Evolutionary conservation across 495 filamentous ascomycete species (phyloP), one percentile per base, ranked within the genome.

Genomic region (Glonium stellatum): DNA sequence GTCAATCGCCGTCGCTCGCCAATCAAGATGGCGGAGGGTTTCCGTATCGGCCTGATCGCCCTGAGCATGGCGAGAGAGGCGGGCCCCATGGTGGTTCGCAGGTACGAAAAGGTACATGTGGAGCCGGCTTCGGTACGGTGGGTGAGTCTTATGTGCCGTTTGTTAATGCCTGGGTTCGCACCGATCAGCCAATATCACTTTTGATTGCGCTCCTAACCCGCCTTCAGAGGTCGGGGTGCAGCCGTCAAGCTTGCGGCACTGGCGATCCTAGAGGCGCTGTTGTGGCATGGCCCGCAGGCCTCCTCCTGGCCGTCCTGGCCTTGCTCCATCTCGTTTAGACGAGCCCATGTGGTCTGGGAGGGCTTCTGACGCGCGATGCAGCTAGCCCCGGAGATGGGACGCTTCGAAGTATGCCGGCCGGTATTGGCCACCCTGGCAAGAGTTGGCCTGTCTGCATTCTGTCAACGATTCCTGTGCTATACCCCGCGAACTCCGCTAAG

Each of bases 181-280:
- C 63, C 59, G 54, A 62, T 62, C 59, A 59, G 35, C 63, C 63
- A 67, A 67, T 67, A 67, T 67, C 56, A 48, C 36, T 54, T 67
- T 67, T 63, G 64, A 67, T 67, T 67, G 56, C 56, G 57, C 50
- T 56, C 49, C 59, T 66, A 55, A 53, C 41, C 62, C 47, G 57
- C 54, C 52, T 54, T 41, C 59, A 66, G 50, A 60, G 58, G 18
- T 58, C 36, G 59, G 56, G 48, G 60, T 60, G 61, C 64, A 67
- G 57, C 56, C 60, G 61, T 46, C 64, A 66, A 66, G 54, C 50
- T 61, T 48, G 60, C 59, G 64, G 59, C 59, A 66, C 50, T 54
- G 59, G 55, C 64, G 59, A 63, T 63, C 64, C 64, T 39, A 36
- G 51, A 39, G 27, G 22, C 51, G 51, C 31, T 31, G 57, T 59